Evolutionary conservation across 306 rosid genomes (phyloP), one percentile per base, ranked within the genome.

Genomic region (Lotus japonicus): DNA sequence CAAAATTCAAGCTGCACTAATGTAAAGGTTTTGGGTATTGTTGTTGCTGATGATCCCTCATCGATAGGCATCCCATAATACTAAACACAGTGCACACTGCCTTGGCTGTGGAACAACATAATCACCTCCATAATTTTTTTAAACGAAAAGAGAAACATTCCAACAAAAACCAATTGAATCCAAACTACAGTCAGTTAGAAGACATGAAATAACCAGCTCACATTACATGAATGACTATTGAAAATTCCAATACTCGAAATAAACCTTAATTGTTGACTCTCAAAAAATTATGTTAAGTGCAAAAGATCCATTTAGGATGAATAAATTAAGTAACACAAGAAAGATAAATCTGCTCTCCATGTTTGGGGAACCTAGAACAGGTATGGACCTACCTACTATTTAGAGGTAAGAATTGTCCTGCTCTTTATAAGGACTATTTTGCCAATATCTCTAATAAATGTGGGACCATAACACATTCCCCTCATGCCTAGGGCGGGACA

Each of bases 231-330:
- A 49, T n/a, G 41, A 81, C 39, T 64, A 26, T 41, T 26, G 31
- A 41, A 17, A 62, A 36, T 33, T 64, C 75, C 54, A 58, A 39
- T 11, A 79, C 39, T 46, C 48, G 38, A 58, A 78, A 48, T 41
- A 43, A 48, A 73, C 61, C 21, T 26, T 26, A 63, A 17, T 43
- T 5, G 31, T 4, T 26, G 31, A 18, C 11, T n/a, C 64, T 45
- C 50, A 13, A 56, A n/a, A 68, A 19, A 2, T 26, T 26, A 52
- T 59, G 16, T 12, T 36, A 77, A 56, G 68, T 36, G 17, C 41
- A 46, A 33, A 64, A 26, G 6, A n/a, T 2, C 18, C 54, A 50
- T 58, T 68, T 35, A 53, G 44, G 45, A 19, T 19, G 28, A 77
- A 21, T 50, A 59, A 44, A 68, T 26, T 43, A 66, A 11, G 41